Percentiles rank a stretch among this genome's conserved stretches.
Evolutionary conservation across 2,329 filamentous ascomycete species (phyloP).

Genomic region (Hortaea werneckii): DNA sequence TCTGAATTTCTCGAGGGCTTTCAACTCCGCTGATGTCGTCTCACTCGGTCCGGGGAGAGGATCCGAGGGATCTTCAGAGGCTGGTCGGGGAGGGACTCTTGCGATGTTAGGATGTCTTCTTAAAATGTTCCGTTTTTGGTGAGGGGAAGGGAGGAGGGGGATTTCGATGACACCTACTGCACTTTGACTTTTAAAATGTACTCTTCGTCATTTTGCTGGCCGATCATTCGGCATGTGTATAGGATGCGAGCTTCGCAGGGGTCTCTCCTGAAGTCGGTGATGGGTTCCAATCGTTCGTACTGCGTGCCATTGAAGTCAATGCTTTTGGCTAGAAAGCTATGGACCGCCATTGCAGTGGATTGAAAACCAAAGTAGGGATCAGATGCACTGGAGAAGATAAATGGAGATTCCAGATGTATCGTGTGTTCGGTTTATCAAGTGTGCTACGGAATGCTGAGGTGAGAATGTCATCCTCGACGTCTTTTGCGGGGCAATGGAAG

Average conservation of each 20-base stretch:
- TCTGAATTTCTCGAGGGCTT: conserved; percentile 16
- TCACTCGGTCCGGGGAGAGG: conserved; percentile 17
- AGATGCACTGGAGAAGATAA: too few species aligned
- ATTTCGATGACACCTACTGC: too few species aligned
- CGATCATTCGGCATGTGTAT: conserved; percentile 13
- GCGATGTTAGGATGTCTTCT: conserved; percentile 1
- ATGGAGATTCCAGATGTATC: too few species aligned
- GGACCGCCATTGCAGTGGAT: too few species aligned
- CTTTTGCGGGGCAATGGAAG: too few species aligned
- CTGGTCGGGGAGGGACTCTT: conserved; percentile 16
- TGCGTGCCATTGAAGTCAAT: neutral
- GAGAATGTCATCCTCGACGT: too few species aligned
- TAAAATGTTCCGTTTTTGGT: too few species aligned
- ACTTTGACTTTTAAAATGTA: conserved; percentile 23
- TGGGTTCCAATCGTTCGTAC: conserved; percentile 12
- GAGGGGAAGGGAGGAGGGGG: too few species aligned
- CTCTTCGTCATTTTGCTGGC: conserved; percentile 1
- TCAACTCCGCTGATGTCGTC: conserved; percentile 16
- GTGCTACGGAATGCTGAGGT: too few species aligned
- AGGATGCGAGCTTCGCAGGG: conserved; percentile 21
- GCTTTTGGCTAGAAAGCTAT: too few species aligned
- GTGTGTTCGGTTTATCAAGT: too few species aligned
- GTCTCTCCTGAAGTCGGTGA: conserved; percentile 24
- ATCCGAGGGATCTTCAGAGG: conserved; percentile 13
- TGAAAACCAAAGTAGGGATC: too few species aligned